A percentile compares a stretch with the other conserved stretches of the same genome.
Conservation (phyloP, 2,329 filamentous ascomycete species). For the Aciculosporium take region DNA sequence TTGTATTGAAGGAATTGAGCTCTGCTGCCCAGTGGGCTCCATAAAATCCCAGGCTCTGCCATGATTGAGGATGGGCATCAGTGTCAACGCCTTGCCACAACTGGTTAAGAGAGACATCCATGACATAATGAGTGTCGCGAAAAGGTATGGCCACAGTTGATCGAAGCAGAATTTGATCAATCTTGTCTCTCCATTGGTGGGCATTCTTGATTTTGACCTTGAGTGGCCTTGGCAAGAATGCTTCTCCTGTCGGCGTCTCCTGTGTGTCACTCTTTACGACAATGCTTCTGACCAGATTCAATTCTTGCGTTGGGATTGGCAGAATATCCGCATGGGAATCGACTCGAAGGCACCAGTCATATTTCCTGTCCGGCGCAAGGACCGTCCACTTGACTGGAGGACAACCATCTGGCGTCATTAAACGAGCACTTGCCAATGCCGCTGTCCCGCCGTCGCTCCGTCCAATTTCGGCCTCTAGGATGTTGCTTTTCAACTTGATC, state of each 20-base stretch:
- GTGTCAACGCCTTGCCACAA: constrained; percentile 13
- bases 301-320: constrained; percentile 10
- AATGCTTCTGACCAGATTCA: constrained; percentile 11
- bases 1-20: constrained; percentile 15
- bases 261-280: constrained; percentile 4
- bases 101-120: constrained; percentile 20
- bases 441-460: constrained; percentile 3
- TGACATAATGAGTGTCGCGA: constrained; percentile 16
- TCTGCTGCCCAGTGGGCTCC: constrained; percentile 24
- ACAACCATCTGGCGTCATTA: constrained; percentile 11
- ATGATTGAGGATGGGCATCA: constrained; percentile 10
- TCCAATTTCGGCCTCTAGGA: constrained; percentile 12
- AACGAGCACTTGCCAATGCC: constrained; percentile 12
- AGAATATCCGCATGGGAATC: constrained; percentile 12
- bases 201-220: neutral
- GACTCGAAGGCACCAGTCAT: constrained; percentile 22
- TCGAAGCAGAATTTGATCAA: constrained; percentile 13
- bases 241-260: neutral
- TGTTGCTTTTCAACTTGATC: constrained; percentile 4
- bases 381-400: constrained; percentile 19
- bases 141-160: constrained; percentile 17
- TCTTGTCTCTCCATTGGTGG: neutral
- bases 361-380: constrained; percentile 20
- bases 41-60: constrained; percentile 20
- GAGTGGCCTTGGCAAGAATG: neutral